Evolutionary conservation across 2,329 filamentous ascomycete species (phyloP).

Genomic region (Stachybotrys chartarum): DNA sequence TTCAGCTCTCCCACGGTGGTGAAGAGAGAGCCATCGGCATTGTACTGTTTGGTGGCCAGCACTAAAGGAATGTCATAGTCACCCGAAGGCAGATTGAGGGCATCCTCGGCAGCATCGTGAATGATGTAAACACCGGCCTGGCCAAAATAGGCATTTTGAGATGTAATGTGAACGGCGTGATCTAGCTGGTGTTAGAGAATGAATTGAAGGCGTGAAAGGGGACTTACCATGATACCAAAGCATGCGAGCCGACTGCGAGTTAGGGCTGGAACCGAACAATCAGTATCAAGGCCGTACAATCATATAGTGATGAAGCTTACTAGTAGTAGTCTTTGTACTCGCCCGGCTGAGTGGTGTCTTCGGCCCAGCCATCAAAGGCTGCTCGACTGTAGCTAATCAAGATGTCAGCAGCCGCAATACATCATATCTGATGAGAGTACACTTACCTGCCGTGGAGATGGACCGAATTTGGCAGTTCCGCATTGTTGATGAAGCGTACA

Average conservation of each 20-base stretch:
- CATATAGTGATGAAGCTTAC: background rate
- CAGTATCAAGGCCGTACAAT: too few species aligned
- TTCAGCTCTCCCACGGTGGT: slow-evolving; percentile 34
- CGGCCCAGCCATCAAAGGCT: slow-evolving; percentile 34
- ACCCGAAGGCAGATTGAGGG: slow-evolving; percentile 38
- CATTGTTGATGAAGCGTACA: slow-evolving; percentile 46
- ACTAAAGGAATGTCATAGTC: slow-evolving; percentile 46
- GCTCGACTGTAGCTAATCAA: slow-evolving; percentile 1
- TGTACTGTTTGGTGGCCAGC: slow-evolving; percentile 43
- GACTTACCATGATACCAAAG: slow-evolving; percentile 51
- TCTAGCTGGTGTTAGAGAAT: background rate
- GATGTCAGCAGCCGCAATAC: background rate
- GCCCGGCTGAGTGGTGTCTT: slow-evolving; percentile 40
- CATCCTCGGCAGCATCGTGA: slow-evolving; percentile 39
- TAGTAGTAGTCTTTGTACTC: slow-evolving; percentile 58
- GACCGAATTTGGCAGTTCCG: slow-evolving; percentile 31
- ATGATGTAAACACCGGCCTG: slow-evolving; percentile 51
- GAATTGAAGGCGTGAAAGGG: slow-evolving; percentile 12
- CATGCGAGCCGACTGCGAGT: slow-evolving; percentile 40
- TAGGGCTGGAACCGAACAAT: slow-evolving; percentile 25
- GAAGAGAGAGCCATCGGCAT: slow-evolving; percentile 39
- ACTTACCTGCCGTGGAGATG: slow-evolving; percentile 46
- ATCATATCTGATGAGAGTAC: background rate
- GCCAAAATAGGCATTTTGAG: slow-evolving; percentile 48
- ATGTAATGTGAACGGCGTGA: slow-evolving; percentile 25